A percentile compares a stretch with the other conserved stretches of the same genome.
Evolutionary conservation across 345 rosid genomes (phyloP).

Genomic region (Rhodomyrtus tomentosa): DNA sequence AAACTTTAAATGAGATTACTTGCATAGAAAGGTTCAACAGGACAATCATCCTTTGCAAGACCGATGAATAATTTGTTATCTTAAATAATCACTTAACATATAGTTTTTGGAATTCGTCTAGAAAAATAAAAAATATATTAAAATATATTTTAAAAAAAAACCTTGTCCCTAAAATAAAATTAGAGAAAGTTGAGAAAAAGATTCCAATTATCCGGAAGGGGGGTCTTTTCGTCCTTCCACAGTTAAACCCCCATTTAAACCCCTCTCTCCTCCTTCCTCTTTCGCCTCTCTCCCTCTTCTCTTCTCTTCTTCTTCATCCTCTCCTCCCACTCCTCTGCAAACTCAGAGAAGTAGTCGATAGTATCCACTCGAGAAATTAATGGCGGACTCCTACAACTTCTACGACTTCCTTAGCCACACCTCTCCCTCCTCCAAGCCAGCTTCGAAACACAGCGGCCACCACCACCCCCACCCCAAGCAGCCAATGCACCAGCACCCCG

Average conservation of each 20-base stretch:
- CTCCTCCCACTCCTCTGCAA: not conserved
- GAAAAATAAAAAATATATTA: not conserved
- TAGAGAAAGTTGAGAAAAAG: not conserved
- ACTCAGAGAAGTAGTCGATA: not conserved
- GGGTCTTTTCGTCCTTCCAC: not conserved
- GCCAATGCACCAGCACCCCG: not conserved
- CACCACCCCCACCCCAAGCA: not conserved
- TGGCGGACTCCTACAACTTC: conserved; percentile 5
- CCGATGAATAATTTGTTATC: not conserved
- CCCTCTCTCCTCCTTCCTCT: not conserved
- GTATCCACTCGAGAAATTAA: not conserved
- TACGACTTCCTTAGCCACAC: conserved; percentile 2
- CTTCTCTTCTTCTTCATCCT: not conserved
- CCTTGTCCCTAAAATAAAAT: not conserved
- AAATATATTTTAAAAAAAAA: too few species aligned
- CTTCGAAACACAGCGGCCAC: not conserved
- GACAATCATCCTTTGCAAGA: not conserved
- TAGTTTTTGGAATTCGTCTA: not conserved
- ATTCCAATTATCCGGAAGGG: not conserved
- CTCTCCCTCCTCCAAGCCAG: not conserved
- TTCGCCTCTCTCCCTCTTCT: not conserved
- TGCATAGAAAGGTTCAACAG: not conserved
- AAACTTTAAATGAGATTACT: not conserved
- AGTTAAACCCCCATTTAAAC: not conserved
- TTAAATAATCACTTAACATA: not conserved